phyloP scores from a whole-genome alignment of 768 basidiomycete genomes.

The Kwoniella sp. region DNA sequence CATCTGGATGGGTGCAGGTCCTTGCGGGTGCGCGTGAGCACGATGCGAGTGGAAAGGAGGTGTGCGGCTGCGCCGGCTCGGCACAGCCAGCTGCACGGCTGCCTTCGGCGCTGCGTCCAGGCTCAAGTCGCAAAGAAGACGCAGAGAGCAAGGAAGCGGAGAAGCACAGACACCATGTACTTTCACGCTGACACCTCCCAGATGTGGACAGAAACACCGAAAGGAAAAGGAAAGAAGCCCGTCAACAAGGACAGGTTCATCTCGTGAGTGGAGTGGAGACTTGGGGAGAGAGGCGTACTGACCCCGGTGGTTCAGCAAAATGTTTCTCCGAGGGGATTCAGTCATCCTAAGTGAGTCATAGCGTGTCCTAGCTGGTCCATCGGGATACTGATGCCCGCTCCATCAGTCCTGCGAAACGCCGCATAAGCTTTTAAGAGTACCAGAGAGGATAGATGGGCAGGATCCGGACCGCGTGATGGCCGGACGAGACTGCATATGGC shows the following conservation, averaged over 20 bases:
- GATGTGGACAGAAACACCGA: conserved; percentile 99
- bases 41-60: no score
- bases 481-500: background rate
- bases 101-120: no score
- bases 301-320: conserved; percentile 62
- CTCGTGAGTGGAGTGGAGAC: conserved; percentile 37
- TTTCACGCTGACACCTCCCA: conserved; percentile 48
- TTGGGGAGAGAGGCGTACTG: background rate
- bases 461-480: background rate
- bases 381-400: background rate
- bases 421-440: conserved; percentile 14
- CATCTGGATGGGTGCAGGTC: no score
- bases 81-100: no score
- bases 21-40: no score
- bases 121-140: no score
- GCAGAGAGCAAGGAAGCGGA: no score
- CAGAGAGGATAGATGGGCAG: background rate
- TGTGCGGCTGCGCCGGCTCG: no score
- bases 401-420: conserved; percentile 41
- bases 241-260: conserved; percentile 99
- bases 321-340: conserved; percentile 96
- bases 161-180: no score
- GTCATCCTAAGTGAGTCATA: conserved; percentile 76
- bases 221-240: conserved; percentile 97
- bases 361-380: background rate